phyloP scores from a whole-genome alignment of 2,329 filamentous ascomycete species.

The Podosphaera xanthii region DNA sequence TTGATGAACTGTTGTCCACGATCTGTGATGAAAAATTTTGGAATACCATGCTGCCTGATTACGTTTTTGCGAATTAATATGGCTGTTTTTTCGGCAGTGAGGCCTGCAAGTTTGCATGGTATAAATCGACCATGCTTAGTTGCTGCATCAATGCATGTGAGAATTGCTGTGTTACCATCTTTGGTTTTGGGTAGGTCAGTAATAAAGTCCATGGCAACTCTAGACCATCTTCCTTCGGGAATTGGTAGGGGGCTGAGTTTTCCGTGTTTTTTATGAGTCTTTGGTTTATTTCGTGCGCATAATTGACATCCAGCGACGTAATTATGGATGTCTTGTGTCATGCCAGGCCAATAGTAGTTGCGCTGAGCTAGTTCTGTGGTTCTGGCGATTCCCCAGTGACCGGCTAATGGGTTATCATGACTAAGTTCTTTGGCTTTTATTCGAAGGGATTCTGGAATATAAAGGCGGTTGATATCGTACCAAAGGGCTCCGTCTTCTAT shows the following conservation, averaged over 20 bases:
- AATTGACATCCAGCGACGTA: neutral
- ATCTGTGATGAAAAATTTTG: conserved; percentile 1
- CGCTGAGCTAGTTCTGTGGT: neutral
- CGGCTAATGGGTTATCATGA: neutral
- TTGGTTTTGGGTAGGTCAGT: neutral
- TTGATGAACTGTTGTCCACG: neutral
- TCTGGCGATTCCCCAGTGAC: neutral
- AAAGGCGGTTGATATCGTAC: neutral
- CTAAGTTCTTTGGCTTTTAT: conserved; percentile 1
- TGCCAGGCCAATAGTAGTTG: neutral
- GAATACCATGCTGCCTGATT: neutral
- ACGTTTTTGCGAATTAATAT: neutral
- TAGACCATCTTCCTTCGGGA: neutral
- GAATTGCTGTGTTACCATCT: neutral
- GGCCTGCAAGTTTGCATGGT: neutral
- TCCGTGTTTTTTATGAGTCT: neutral
- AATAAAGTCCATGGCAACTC: neutral
- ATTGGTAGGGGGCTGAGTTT: neutral
- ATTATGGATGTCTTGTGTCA: neutral
- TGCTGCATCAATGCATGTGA: conserved; percentile 1
- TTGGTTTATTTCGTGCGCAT: neutral
- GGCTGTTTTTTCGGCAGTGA: neutral
- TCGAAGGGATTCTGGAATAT: neutral
- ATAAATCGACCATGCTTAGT: neutral
- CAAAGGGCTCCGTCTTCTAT: neutral